Evolutionary conservation across 768 basidiomycete species (phyloP), one percentile per base, ranked within the genome.

Genomic region (Podaxis pistillaris): DNA sequence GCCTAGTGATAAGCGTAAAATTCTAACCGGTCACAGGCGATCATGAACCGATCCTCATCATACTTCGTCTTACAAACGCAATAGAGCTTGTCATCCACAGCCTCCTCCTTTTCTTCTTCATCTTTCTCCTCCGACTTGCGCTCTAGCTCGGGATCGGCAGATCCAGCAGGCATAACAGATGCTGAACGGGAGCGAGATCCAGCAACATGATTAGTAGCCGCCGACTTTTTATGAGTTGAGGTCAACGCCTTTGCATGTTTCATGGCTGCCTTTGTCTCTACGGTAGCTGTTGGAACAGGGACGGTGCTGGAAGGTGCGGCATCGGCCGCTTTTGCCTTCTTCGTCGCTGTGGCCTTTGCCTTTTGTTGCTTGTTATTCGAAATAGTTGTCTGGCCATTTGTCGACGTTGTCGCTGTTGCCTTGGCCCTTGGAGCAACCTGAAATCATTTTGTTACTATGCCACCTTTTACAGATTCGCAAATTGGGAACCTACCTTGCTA

Each of bases 1-100:
- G 9, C 8, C 40, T 41, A 51, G 41, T 58, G 54, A 41, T 36
- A 52, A 33, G 38, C 50, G 41, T 36, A 28, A 65, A 60, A 28
- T 46, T 73, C 90, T 58, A 67, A 93, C 93, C 87, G 83, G 78
- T 96, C 94, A 70, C 94, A 96, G 28, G 92, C 94, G 72, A 96
- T 94, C 94, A 96, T 96, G 64, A 89, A 82, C 56, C 84, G 80
- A 70, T 93, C 91, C 71, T 94, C 90, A 66, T 96, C 91, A 66
- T 96, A 96, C 66, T 79, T 83, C 22, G 89, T 91, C 74, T 91
- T 86, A 78, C 94, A 97, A 13, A 96, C 78, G 69, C 94, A 96
- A 68, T 96, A 96, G 56, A 94, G 73, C 72, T 89, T 87, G 68
- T 67, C 64, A 38, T 90, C 87, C 67, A 91, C 85, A 37, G 86